Percentiles rank a stretch among this genome's conserved stretches.
Evolutionary conservation across 495 filamentous ascomycete species (phyloP).

Genomic region (Trichocladium antarcticum): DNA sequence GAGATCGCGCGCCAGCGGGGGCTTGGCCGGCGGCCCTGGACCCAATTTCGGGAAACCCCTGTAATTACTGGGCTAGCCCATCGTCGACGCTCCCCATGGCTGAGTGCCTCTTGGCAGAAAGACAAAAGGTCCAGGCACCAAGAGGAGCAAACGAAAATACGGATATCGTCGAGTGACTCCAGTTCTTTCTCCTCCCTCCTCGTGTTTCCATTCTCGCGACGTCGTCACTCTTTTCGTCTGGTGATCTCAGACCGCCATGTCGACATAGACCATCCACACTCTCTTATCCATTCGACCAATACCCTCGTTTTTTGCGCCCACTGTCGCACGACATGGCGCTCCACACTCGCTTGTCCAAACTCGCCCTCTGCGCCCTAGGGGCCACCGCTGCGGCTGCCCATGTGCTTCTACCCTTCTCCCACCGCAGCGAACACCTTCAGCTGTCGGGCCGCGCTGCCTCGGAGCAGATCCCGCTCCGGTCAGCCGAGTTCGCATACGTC

Average conservation of each 20-base stretch:
- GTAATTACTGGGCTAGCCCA: no score
- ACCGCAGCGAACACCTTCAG: not conserved
- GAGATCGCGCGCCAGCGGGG: no score
- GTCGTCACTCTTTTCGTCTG: not conserved
- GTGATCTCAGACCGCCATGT: not conserved
- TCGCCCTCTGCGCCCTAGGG: constrained; percentile 4
- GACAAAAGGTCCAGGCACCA: constrained; percentile 1
- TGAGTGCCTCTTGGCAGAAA: no score
- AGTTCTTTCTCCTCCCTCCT: not conserved
- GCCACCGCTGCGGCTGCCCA: constrained; percentile 3
- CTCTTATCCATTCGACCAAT: not conserved
- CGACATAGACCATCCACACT: constrained; percentile 4
- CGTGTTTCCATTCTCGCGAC: not conserved
- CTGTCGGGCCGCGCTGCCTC: constrained; percentile 8
- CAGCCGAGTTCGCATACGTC: constrained; percentile 33
- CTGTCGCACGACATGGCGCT: constrained; percentile 7
- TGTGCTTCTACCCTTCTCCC: constrained; percentile 16
- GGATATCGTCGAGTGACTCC: not conserved
- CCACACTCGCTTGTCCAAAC: constrained; percentile 7
- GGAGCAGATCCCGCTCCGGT: not conserved
- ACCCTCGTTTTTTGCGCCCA: not conserved
- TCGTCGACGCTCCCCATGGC: no score
- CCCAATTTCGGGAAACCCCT: no score
- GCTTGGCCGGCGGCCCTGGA: no score
- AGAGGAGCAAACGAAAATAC: not conserved